Conservation (phyloP, 192 early-diverging fungal genomes). For the Phycomyces nitens region DNA sequence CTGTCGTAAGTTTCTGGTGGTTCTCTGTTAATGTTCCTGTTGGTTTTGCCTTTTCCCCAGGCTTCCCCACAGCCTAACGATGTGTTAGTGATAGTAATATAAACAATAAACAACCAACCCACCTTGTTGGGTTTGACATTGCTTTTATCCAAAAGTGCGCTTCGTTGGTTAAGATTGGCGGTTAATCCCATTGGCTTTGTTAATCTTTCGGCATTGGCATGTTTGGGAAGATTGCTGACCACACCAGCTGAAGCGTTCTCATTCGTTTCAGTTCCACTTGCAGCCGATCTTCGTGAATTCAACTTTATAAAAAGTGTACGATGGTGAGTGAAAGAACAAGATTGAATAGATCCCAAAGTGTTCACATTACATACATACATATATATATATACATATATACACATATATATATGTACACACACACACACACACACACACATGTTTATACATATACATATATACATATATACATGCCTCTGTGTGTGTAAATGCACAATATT, state of each 20-base stretch:
- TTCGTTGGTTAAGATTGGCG: neutral
- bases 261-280: neutral
- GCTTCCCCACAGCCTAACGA: neutral
- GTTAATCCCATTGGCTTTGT: neutral
- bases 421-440: too few relatives aligned
- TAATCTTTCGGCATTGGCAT: neutral
- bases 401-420: too few relatives aligned
- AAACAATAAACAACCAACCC: neutral
- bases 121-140: neutral
- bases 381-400: too few relatives aligned
- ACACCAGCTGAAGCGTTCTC: neutral
- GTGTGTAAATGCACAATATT: too few relatives aligned
- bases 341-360: too few relatives aligned
- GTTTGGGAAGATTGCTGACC: neutral
- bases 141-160: neutral
- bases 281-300: neutral
- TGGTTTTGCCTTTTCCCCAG: neutral
- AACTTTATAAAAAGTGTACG: neutral
- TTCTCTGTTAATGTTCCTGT: neutral
- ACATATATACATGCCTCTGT: too few relatives aligned
- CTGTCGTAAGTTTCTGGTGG: neutral
- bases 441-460: too few relatives aligned
- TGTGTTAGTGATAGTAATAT: neutral
- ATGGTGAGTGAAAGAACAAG: too few relatives aligned
- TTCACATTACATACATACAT: too few relatives aligned